These are phyloP conservation scores for Epithele typhae DNA, from an alignment of 768 basidiomycete species.

Conservation along the genomic window DNA sequence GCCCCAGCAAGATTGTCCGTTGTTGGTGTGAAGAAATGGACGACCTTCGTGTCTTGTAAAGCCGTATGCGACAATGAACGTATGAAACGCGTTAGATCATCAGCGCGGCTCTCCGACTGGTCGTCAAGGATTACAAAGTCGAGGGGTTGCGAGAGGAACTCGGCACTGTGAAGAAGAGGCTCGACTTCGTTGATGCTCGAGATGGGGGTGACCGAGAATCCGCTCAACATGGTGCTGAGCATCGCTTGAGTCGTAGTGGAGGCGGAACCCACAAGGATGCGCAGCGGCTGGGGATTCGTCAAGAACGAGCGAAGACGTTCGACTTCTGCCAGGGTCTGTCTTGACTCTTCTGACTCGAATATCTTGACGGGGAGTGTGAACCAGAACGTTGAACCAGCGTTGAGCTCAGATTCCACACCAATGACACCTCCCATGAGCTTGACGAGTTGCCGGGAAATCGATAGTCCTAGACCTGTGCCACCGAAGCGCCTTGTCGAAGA, in stretches of 20 bases:
- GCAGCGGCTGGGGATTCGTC: constrained; percentile 41
- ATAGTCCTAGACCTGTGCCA: constrained; percentile 72
- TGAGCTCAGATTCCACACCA: constrained; percentile 61
- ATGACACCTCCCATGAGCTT: constrained; percentile 76
- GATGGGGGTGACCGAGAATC: constrained; percentile 44
- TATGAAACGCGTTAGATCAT: constrained; percentile 50
- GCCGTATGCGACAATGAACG: constrained; percentile 33
- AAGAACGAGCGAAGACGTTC: constrained; percentile 43
- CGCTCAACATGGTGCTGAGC: constrained; percentile 51
- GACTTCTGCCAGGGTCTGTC: constrained; percentile 45
- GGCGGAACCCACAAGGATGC: constrained; percentile 52
- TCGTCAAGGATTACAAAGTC: constrained; percentile 70
- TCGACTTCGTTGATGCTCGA: constrained; percentile 45
- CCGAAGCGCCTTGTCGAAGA: constrained; percentile 74
- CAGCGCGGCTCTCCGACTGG: constrained; percentile 54
- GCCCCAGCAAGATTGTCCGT: constrained; percentile 49
- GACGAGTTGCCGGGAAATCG: constrained; percentile 70
- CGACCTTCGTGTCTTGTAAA: constrained; percentile 54
- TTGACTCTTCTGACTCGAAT: constrained; percentile 50
- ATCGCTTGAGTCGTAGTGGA: constrained; percentile 56
- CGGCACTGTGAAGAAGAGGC: constrained; percentile 32
- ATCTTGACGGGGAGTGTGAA: constrained; percentile 68
- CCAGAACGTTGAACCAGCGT: constrained; percentile 66
- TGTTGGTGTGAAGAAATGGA: constrained; percentile 72
- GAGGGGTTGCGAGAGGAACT: constrained; percentile 31